Base-by-base conservation (phyloP, 2,329 filamentous ascomycete species). In the Monosporascus sp. region DNA sequence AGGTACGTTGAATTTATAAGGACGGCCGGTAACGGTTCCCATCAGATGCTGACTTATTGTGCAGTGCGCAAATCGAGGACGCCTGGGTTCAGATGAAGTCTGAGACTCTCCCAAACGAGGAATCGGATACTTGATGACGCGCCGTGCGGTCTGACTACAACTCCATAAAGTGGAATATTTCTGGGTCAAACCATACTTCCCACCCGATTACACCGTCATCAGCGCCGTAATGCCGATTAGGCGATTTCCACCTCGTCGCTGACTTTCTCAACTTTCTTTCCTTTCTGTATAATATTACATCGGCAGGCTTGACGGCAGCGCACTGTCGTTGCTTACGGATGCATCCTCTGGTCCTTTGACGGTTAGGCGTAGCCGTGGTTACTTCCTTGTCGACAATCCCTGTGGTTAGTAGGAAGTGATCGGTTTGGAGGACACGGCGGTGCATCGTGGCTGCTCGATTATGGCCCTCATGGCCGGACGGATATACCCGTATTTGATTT, bases 1-100 rank as follows among this genome's bases (percentile, higher is more conserved):
- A 56, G 56, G 80, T 82, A 63, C 69, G 77, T 22, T 37, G 20
- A 47, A 14, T 34, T 14, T 34, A 14, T 14, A 14, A 34, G 31
- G 31, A 34, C 9, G 11, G 27, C 31, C 31, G 31, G 31, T 14
- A 34, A 34, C 31, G 11, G 31, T 14, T 11, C 31, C 31, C 31
- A 14, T 14, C 31, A 11, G 43, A 38, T 6, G 49, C 24, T 50
- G 50, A 52, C 22, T 27, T 27, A 20, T 24, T 31, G 51, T 53
- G 49, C 36, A 68, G 66, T 37, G 31, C 46, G 17, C 53, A 61
- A 49, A 49, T 68, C 19, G 66, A 69, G 47, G 54, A 65, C 4
- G 48, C 56, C 20, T 68, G 66, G 66, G 37, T 59, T 14, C 60
- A 53, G 9, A 65, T 67, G 63, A 58, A 63, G 46, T 67, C 65